These are phyloP conservation scores for Komagataella pastoris DNA, from an alignment of 805 yeast species.

Conservation along the genomic window DNA sequence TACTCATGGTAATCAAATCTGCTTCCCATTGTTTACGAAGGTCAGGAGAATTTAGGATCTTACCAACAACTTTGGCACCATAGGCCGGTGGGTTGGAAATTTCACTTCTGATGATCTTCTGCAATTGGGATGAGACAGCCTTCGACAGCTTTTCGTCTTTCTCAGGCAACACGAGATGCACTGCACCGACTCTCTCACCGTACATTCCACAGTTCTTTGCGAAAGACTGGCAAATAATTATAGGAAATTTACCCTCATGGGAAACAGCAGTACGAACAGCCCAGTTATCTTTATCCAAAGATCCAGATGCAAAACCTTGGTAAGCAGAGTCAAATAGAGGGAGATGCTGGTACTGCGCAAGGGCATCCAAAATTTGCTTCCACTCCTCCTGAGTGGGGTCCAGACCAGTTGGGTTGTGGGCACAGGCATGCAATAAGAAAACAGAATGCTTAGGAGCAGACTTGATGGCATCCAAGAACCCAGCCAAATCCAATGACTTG, in stretches of 20 bases:
- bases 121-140: slow-evolving; percentile 66
- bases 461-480: slow-evolving; percentile 48
- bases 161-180: slow-evolving; percentile 56
- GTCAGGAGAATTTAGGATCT: slow-evolving; percentile 53
- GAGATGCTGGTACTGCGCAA: slow-evolving; percentile 51
- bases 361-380: slow-evolving; percentile 51
- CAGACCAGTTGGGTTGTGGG: slow-evolving; percentile 96
- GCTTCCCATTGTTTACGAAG: slow-evolving; percentile 69
- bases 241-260: slow-evolving; percentile 28
- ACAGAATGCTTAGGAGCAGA: slow-evolving; percentile 66
- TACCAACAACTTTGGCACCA: slow-evolving; percentile 84
- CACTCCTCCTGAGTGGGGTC: slow-evolving; percentile 84
- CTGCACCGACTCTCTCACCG: slow-evolving; percentile 94
- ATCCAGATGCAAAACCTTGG: slow-evolving; percentile 94
- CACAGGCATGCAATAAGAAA: slow-evolving; percentile 85
- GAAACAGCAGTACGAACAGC: slow-evolving; percentile 59
- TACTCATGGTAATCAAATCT: slow-evolving; percentile 79
- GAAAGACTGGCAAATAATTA: slow-evolving; percentile 83
- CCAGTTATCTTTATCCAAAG: slow-evolving; percentile 70
- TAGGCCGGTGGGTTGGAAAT: slow-evolving; percentile 91
- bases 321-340: slow-evolving; percentile 90
- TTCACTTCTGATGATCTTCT: slow-evolving; percentile 67
- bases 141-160: slow-evolving; percentile 25
- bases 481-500: slow-evolving; percentile 60
- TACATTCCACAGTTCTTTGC: slow-evolving; percentile 96